Base-by-base conservation (phyloP, 176 grass and related monocot species). In the Eleusine indica region DNA sequence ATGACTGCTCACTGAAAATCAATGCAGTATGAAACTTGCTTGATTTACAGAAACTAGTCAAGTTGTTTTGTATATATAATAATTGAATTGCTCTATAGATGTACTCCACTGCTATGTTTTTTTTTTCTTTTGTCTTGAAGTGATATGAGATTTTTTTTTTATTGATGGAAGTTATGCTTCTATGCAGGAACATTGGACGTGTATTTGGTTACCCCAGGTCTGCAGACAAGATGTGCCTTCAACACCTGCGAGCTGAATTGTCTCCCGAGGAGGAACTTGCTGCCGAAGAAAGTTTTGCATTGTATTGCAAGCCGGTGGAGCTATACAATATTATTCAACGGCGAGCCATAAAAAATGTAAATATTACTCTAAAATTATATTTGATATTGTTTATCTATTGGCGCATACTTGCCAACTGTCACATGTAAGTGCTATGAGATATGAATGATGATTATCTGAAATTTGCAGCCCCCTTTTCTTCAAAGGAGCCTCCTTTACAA, bases 291-390 rank as follows among this genome's bases (percentile, higher is more conserved):
- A 99, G 93, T 80, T 93, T 99, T 74, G 89, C 91, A 2, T 79
- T 90, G 84, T 99, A 99, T 70, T 99, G 96, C 83, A 99, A 99
- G 83, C 96, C 96, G 3, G 89, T 99, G 48, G 96, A 99, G 68
- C 56, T 99, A 61, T 99, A 99, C 77, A 99, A 99, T 91, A 96
- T 96, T 42, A 88, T 99, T 87, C 96, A 96, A 19, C 91, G 96
- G 25, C 73, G 93, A 14, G 69, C 96, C 3, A 75, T 87, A 72
- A 89, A 66, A 94, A 99, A 92, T 87, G 96, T 99, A 91, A 90
- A 52, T 81, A 71, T 22, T 3, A 19, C 79, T 56, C 21, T 52
- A n/a, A 43, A 38, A 62, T 48, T 78, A 21, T 29, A 49, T 65
- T 70, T 71, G 35, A 66, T 38, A 58, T 71, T 11, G 19, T 42